Base-by-base conservation (phyloP, 805 yeast genomes). In the Pichia membranifaciens region DNA sequence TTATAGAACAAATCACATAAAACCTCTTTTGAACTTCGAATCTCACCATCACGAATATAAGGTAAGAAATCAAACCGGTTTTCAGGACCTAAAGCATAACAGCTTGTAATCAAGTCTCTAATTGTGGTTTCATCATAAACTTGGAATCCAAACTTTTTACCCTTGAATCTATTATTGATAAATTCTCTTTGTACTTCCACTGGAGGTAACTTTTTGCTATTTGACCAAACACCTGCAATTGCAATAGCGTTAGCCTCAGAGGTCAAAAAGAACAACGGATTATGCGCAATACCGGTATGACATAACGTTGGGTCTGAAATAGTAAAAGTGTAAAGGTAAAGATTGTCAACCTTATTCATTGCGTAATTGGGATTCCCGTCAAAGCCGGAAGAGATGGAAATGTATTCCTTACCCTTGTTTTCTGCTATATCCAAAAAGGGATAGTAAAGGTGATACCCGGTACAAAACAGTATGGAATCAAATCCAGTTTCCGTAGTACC, bases 181-280 rank as follows among this genome's bases (percentile, higher is more conserved):
- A 40, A 40, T n/a, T 40, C 15, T 29, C 43, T 33, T 38, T 55
- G 58, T 12, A 45, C 48, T 13, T 53, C 51, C 6, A 57, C 54
- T 0, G 72, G 41, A 2, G 82, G 81, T 28, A 76, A 57, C 9
- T 50, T 17, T 16, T 57, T 60, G 23, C 58, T 59, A 22, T 69
- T 69, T 1, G 77, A 65, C 82, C 81, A 78, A 12, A 75, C 74
- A 6, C 82, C 82, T 10, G 79, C 77, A 37, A 77, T 61, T 0
- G 79, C 77, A 13, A 78, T 73, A 1, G 79, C 73, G 45, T 67
- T 62, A 0, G 75, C 64, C 52, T 78, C 83, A 46, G 77, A 72
- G 5, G 73, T 66, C 43, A 73, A 69, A 64, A 75, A 76, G 47
- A 71, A 69, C 31, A 74, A 57, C 7, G 75, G 71, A 8, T 75